These are phyloP conservation scores for Stentor coeruleus DNA, from an alignment of 73 alveolate genomes.

Conservation along the genomic window DNA sequence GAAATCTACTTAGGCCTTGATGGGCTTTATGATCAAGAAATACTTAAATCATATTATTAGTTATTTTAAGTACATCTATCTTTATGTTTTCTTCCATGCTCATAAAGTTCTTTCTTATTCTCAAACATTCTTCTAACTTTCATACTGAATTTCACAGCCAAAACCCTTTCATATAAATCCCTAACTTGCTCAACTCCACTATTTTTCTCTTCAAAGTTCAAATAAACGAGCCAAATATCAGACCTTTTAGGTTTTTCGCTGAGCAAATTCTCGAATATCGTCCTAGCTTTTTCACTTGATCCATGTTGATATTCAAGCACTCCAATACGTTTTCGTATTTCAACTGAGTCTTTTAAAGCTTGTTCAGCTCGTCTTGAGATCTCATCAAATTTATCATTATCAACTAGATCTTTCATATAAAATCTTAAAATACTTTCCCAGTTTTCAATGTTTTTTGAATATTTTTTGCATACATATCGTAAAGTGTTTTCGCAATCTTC, in stretches of 20 bases:
- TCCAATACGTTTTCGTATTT: neutral
- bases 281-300: slow-evolving; percentile 6
- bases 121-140: too few species aligned
- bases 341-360: neutral
- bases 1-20: too few species aligned
- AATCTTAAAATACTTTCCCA: neutral
- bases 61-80: too few species aligned
- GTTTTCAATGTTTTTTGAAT: neutral
- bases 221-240: neutral
- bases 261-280: neutral
- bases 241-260: slow-evolving; percentile 9
- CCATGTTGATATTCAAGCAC: neutral
- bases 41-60: too few species aligned
- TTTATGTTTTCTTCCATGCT: too few species aligned
- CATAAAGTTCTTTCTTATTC: too few species aligned
- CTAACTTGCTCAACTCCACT: neutral
- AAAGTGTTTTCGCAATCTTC: slow-evolving; percentile 15
- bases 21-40: too few species aligned
- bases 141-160: neutral
- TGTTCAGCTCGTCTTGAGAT: neutral
- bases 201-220: neutral
- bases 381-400: neutral
- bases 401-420: neutral
- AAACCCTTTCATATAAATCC: slow-evolving; percentile 5
- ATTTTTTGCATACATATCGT: neutral